These are phyloP conservation scores for Colletotrichum sidae DNA, from an alignment of 2,329 filamentous ascomycete species.

Conservation along the genomic window DNA sequence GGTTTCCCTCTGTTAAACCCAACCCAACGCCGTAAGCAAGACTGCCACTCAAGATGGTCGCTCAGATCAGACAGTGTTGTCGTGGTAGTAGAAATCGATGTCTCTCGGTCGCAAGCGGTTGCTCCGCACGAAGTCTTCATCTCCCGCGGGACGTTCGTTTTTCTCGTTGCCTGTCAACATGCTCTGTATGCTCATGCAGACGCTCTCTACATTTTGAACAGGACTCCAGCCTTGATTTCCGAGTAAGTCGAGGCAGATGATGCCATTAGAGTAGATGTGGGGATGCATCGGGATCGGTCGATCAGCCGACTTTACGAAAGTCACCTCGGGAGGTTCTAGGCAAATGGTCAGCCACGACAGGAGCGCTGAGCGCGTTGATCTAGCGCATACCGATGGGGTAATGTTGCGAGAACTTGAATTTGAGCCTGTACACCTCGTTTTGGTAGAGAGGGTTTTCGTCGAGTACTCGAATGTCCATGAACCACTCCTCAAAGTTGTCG, in stretches of 20 bases:
- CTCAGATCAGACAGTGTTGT: conserved; percentile 72
- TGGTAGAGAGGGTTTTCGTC: conserved; percentile 91
- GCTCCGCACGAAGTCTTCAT: conserved; percentile 86
- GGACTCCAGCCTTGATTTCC: conserved; percentile 92
- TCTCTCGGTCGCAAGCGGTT: conserved; percentile 86
- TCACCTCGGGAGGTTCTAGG: conserved; percentile 92
- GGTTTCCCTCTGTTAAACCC: conserved; percentile 28
- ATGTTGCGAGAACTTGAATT: conserved; percentile 83
- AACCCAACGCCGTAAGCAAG: conserved; percentile 28
- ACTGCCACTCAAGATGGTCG: conserved; percentile 5
- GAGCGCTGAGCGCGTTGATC: conserved; percentile 7
- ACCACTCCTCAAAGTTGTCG: conserved; percentile 89
- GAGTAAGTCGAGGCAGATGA: conserved; percentile 96
- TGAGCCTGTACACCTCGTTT: conserved; percentile 83
- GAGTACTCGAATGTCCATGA: conserved; percentile 90
- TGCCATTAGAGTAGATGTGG: conserved; percentile 98
- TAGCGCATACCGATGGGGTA: conserved; percentile 85
- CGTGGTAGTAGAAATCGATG: conserved; percentile 94
- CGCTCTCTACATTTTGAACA: conserved; percentile 95
- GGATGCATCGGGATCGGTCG: conserved; percentile 91
- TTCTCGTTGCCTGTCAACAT: conserved; percentile 97
- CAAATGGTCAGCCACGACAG: conserved; percentile 9
- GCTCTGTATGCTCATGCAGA: conserved; percentile 97
- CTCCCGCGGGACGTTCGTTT: conserved; percentile 89
- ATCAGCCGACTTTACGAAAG: conserved; percentile 76